These are phyloP conservation scores for Colletotrichum sp. DNA, from an alignment of 2,329 filamentous ascomycete species.

Conservation along the genomic window DNA sequence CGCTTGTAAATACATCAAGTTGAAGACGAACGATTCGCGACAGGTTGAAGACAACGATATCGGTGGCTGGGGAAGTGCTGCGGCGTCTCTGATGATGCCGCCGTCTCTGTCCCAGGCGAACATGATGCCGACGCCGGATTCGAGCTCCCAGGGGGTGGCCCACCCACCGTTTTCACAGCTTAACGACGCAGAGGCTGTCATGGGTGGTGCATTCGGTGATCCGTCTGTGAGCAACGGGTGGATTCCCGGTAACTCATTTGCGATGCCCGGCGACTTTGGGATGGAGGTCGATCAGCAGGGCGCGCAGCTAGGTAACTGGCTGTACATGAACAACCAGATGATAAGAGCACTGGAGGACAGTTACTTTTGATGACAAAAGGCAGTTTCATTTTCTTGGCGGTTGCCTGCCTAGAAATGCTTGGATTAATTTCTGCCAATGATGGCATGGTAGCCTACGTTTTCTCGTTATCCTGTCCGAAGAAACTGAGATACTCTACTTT, in stretches of 20 bases:
- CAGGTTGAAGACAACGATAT: background rate
- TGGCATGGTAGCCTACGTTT: fast-evolving
- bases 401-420: background rate
- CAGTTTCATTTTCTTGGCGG: fast-evolving
- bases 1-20: slow-evolving; percentile 25
- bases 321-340: slow-evolving; percentile 23
- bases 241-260: background rate
- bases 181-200: background rate
- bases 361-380: background rate
- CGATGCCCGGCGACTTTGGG: background rate
- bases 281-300: slow-evolving; percentile 21
- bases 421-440: background rate
- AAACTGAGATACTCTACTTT: background rate
- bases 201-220: background rate
- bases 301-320: slow-evolving; percentile 22
- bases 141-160: background rate
- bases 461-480: background rate
- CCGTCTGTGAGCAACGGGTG: background rate
- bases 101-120: background rate
- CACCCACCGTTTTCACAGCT: background rate
- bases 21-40: background rate
- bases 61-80: background rate
- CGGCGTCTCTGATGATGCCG: background rate
- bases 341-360: slow-evolving; percentile 23
- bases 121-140: background rate